Evolutionary conservation across 1,139 yeast species (phyloP), one percentile per base, ranked within the genome.

Genomic region (Scheffersomyces insectosa): DNA sequence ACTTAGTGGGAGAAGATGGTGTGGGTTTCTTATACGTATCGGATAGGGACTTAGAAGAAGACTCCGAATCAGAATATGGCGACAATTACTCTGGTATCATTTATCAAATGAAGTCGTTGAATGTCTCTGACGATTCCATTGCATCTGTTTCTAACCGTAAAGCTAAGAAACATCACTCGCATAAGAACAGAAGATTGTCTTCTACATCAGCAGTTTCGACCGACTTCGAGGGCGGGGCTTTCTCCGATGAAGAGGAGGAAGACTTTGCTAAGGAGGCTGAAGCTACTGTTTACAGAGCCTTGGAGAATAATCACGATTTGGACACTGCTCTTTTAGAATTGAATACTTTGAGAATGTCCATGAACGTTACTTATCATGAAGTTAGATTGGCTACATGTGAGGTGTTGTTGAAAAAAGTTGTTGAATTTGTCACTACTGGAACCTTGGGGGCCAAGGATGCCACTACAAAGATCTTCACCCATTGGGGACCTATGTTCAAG

Each of bases 321-420:
- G 98, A 93, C 59, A 91, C 96, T 10, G 97, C 99, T 0, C 71
- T 89, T 53, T 72, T 95, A 51, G 99, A 93, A 66, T 78, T 93
- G 57, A 91, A 91, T 61, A 93, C 99, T 0, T 75, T 95, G 58
- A 80, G 98, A 67, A 93, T 95, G 99, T 88, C 97, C 52, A 86
- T 91, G 93, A 90, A 93, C 62, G 98, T 90, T 11, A 79, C 95
- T 0, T 93, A 93, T 63, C 95, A 88, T 57, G 97, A 91, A 59
- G 97, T 93, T 11, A 80, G 98, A 60, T 66, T 72, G 32, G 96
- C 96, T 5, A 89, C 97, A 0, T 72, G 83, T 32, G 75, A 77
- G 38, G 95, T 97, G 0, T 72, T 93, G 56, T 59, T 89, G 38
- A 71, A 72, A 39, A 78, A 95, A 57, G 79, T 88, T 15, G 74